Base-by-base conservation (phyloP, 805 yeast species). In the Candida wancherniae region DNA sequence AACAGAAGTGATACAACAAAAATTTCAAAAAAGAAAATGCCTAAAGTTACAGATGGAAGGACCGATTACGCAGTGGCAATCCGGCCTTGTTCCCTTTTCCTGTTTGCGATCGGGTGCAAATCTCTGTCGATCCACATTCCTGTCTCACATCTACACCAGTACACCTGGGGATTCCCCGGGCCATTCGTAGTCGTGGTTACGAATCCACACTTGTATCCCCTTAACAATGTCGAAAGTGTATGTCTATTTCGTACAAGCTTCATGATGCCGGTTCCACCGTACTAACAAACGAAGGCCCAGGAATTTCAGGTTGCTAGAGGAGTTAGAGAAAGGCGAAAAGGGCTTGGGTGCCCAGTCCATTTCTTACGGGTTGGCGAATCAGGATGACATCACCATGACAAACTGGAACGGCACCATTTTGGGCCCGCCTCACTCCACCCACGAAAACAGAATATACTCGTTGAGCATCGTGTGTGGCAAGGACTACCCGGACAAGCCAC, bases 371-470 rank as follows among this genome's bases (percentile, higher is more conserved):
- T 71, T 92, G 27, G 78, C 85, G 15, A 90, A 85, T 49, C 78
- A 82, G 40, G 95, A 84, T 49, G 99, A 92, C 55, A 84, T 88
- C 45, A 67, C 87, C 30, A 85, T 92, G 94, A 83, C 95, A 8
- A 62, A 81, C 49, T 92, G 99, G 99, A 92, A 88, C 61, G 98
- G 97, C 9, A 92, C 99, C 19, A 90, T 92, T 31, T 67, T 92
- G 43, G 99, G 99, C 0, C 98, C 99, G 4, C 98, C 98, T 20
- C 94, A 84, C 51, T 60, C 66, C 9, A 75, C 75, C 16, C 97
- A 90, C 56, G 97, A 88, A 57, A 92, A 92, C 59, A 73, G 98
- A 53, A 92, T 92, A 41, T 92, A 92, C 57, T 80, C 85, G 20
- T 67, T 92, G 34, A 77, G 73, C 31, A 76, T 92, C 28, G 77